Conservation (phyloP, 805 yeast species). For the Saccharomycopsis sp. region DNA sequence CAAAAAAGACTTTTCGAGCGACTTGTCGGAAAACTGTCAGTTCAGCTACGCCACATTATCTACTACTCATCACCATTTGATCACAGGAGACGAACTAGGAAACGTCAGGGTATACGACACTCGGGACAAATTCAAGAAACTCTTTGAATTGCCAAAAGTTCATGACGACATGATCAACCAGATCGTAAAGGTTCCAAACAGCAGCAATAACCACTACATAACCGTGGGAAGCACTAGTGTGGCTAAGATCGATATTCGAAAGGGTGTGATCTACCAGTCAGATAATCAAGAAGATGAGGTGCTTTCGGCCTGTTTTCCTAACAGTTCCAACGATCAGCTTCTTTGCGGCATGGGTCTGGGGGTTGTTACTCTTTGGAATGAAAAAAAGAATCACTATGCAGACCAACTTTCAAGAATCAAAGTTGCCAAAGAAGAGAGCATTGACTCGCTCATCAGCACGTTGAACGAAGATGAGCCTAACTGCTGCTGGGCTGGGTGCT, state of each 20-base stretch:
- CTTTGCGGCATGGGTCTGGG: slow-evolving; percentile 92
- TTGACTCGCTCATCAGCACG: slow-evolving; percentile 51
- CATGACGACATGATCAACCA: slow-evolving; percentile 78
- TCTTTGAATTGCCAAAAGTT: slow-evolving; percentile 35
- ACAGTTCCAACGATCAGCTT: slow-evolving; percentile 53
- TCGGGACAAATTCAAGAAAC: slow-evolving; percentile 40
- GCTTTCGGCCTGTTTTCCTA: slow-evolving; percentile 65
- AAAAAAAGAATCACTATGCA: slow-evolving; percentile 53
- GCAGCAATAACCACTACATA: slow-evolving; percentile 69
- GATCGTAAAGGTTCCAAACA: slow-evolving; percentile 58
- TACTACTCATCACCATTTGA: slow-evolving; percentile 36
- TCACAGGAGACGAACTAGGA: slow-evolving; percentile 66
- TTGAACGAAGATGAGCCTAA: slow-evolving; percentile 36
- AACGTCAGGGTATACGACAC: slow-evolving; percentile 57
- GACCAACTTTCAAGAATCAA: slow-evolving; percentile 80
- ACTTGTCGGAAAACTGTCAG: neutral
- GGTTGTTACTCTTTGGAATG: slow-evolving; percentile 78
- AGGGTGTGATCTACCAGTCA: slow-evolving; percentile 55
- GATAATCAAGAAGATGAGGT: slow-evolving; percentile 95
- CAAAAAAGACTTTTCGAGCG: slow-evolving; percentile 37
- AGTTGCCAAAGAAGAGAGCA: slow-evolving; percentile 59
- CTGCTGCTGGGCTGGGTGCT: slow-evolving; percentile 70
- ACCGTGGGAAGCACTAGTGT: slow-evolving; percentile 79
- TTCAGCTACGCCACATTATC: slow-evolving; percentile 31
- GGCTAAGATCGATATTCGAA: slow-evolving; percentile 71